Base-by-base conservation (phyloP, 1,284 basidiomycete species). In the Apiotrichum akiyoshidainum region DNA sequence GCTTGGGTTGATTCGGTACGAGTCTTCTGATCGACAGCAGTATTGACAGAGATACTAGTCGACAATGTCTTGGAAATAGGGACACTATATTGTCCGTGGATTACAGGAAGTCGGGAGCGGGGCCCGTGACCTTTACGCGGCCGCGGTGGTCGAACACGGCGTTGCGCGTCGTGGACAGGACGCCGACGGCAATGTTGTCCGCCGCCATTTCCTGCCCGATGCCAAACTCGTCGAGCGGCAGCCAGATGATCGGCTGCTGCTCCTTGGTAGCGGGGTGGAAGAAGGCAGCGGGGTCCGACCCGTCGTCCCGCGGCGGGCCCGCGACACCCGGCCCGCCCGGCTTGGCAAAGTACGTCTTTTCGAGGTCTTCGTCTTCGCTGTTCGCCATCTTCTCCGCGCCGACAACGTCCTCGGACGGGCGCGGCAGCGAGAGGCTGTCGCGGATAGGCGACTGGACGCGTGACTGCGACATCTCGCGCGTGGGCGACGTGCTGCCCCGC, bases 241-340 rank as follows among this genome's bases (percentile, higher is more conserved):
- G 77, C 92, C 92, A 96, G 42, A 95, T 79, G 13, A 84, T 80
- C 58, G 85, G 81, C 76, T 91, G 88, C 44, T 86, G 84, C 52
- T 86, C 83, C 52, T 86, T 85, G 13, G 85, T 81, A 12, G 89
- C 89, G 17, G 90, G 91, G 68, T 92, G 91, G 55, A 87, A 85
- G 78, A 93, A 95, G 1, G 80, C 76, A 31, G 72, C 61, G 0
- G 68, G 68, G 54, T 76, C 73, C 44, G 71, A 60, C 14, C 56
- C 67, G 44, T 69, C 69, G 21, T 64, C 61, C 21, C 12, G 5
- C 12, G 31, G 19, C 11, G 47, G 26, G 2, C 35, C 49, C 44
- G 60, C 46, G 5, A 76, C 65, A 13, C 74, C 74, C 1, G 71
- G 69, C 31, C 74, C 74, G 50, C 74, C 74, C 2, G 72, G 74